Conservation (phyloP, 2,329 filamentous ascomycete genomes). For the Fusarium multiceps region DNA sequence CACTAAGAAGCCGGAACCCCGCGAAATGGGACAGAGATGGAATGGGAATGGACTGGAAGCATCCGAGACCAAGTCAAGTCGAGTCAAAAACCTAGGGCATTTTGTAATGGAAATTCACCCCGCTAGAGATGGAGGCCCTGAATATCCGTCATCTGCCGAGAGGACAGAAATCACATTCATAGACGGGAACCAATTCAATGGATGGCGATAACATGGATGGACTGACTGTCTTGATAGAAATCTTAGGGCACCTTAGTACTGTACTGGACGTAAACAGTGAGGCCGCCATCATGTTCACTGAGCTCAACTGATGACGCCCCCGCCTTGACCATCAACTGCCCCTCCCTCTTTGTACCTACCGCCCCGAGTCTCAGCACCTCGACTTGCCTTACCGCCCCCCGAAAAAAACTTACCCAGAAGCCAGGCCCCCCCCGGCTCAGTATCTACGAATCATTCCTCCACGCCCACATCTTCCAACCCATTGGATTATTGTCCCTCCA, state of each 20-base stretch:
- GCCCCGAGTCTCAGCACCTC: constrained; percentile 28
- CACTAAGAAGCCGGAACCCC: constrained; percentile 36
- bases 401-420: constrained; percentile 2
- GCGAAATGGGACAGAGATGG: constrained; percentile 28
- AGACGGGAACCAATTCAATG: constrained; percentile 11
- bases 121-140: constrained; percentile 17
- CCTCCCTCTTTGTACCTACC: constrained; percentile 27
- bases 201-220: background rate
- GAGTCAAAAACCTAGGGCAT: background rate
- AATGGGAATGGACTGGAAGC: constrained; percentile 30
- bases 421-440: constrained; percentile 27
- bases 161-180: background rate
- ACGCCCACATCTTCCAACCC: constrained; percentile 41
- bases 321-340: constrained; percentile 30
- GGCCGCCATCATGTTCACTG: constrained; percentile 9
- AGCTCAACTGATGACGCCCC: constrained; percentile 25
- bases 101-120: constrained; percentile 9
- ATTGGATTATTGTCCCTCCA: constrained; percentile 2
- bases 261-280: background rate
- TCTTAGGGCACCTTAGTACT: constrained; percentile 14
- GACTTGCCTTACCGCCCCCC: constrained; percentile 29
- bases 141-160: constrained; percentile 22
- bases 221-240: background rate
- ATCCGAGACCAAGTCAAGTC: background rate
- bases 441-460: constrained; percentile 50